These are phyloP conservation scores for Cladosporium sphaerospermum DNA, from an alignment of 2,329 filamentous ascomycete species.

Conservation along the genomic window DNA sequence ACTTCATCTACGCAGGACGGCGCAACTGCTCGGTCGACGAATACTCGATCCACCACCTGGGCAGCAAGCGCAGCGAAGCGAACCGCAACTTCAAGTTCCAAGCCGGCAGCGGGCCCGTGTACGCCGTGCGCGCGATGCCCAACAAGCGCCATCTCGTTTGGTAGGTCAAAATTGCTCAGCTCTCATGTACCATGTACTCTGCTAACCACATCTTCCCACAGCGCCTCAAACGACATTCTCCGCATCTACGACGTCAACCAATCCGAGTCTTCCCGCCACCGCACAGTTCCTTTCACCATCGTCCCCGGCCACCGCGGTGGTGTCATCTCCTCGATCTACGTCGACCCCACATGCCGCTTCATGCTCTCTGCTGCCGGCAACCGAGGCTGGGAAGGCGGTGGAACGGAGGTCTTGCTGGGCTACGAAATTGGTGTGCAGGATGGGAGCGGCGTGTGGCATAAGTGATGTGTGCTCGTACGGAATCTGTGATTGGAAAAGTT, in stretches of 20 bases:
- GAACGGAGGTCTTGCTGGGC: conserved; percentile 84
- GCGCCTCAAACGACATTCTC: conserved; percentile 87
- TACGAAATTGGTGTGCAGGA: conserved; percentile 66
- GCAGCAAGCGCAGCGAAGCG: conserved; percentile 58
- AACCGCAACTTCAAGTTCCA: conserved; percentile 82
- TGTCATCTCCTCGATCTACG: conserved; percentile 76
- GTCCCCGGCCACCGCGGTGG: conserved; percentile 85
- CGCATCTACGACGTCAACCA: conserved; percentile 79
- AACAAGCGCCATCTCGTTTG: conserved; percentile 90
- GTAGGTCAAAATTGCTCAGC: conserved; percentile 37
- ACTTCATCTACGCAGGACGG: conserved; percentile 86
- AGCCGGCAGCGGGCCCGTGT: conserved; percentile 80
- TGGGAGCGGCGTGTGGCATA: conserved; percentile 25
- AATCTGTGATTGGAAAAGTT: not conserved
- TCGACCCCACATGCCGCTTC: conserved; percentile 81
- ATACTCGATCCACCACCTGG: conserved; percentile 70
- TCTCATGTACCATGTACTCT: not conserved
- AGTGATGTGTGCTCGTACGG: not conserved
- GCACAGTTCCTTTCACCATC: conserved; percentile 89
- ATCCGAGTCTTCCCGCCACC: conserved; percentile 58
- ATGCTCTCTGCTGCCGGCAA: conserved; percentile 92
- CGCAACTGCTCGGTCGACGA: conserved; percentile 93
- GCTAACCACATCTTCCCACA: conserved; percentile 29
- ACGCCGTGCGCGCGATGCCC: conserved; percentile 80
- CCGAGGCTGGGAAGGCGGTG: conserved; percentile 86